These are phyloP conservation scores for Astrothelium subdiscretum DNA, from an alignment of 495 filamentous ascomycete genomes.

Conservation along the genomic window DNA sequence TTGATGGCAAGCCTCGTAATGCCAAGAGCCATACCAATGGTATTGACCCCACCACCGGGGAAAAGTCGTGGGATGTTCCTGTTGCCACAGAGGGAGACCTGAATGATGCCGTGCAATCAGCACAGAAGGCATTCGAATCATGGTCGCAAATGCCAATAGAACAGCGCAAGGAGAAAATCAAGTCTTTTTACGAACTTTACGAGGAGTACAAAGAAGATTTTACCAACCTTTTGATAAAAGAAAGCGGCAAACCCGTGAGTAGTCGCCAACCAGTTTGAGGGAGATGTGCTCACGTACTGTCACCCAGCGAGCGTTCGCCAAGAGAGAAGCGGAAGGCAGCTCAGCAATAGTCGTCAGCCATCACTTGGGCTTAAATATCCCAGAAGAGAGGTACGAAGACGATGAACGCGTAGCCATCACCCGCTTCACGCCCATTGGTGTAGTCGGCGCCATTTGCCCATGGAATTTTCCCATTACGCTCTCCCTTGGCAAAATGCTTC, in stretches of 20 bases:
- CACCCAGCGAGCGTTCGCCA: conserved; percentile 13
- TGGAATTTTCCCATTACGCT: conserved; percentile 42
- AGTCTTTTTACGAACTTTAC: conserved; percentile 41
- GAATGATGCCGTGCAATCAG: conserved; percentile 40
- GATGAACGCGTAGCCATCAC: conserved; percentile 26
- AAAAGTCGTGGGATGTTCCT: conserved; percentile 43
- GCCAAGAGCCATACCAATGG: conserved; percentile 29
- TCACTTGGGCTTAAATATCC: conserved; percentile 24
- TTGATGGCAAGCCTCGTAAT: conserved; percentile 33
- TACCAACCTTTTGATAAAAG: conserved; percentile 38
- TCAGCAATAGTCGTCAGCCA: conserved; percentile 11
- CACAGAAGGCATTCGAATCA: conserved; percentile 35
- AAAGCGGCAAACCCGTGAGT: conserved; percentile 46
- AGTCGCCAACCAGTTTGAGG: not conserved
- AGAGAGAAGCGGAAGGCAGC: conserved; percentile 11
- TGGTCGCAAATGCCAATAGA: conserved; percentile 41
- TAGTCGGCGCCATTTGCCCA: conserved; percentile 35
- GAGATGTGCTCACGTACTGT: not conserved
- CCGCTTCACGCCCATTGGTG: conserved; percentile 23
- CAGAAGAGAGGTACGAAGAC: conserved; percentile 29
- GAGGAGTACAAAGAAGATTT: conserved; percentile 34
- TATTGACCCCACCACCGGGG: conserved; percentile 40
- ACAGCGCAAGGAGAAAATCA: conserved; percentile 44
- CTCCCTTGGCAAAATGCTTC: conserved; percentile 18
- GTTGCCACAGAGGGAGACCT: conserved; percentile 42